phyloP scores from a whole-genome alignment of 192 early-diverging fungal genomes.

The Backusella tuberculispora region DNA sequence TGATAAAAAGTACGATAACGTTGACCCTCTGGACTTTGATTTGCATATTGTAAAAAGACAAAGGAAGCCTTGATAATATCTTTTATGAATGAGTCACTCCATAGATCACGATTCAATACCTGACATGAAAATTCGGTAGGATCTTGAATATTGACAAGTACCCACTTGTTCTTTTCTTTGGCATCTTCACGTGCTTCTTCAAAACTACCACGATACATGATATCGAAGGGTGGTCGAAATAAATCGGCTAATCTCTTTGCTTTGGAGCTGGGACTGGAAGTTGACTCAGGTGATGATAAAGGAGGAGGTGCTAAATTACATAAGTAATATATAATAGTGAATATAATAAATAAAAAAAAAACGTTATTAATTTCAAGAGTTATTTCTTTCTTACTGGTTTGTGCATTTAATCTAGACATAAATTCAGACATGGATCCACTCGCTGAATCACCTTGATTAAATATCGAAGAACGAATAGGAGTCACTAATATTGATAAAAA shows the following conservation, averaged over 20 bases:
- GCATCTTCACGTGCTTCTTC: slow-evolving; percentile 63
- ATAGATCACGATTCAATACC: slow-evolving; percentile 91
- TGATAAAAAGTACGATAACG: slow-evolving; percentile 77
- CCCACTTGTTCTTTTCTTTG: slow-evolving; percentile 69
- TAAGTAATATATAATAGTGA: no score
- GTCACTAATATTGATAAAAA: slow-evolving; percentile 1
- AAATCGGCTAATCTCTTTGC: slow-evolving; percentile 72
- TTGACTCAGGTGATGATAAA: neutral
- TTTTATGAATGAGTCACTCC: slow-evolving; percentile 79
- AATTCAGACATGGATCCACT: slow-evolving; percentile 51
- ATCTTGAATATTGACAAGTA: slow-evolving; percentile 88
- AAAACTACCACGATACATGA: slow-evolving; percentile 80
- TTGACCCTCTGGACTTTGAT: slow-evolving; percentile 70
- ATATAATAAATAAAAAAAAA: neutral
- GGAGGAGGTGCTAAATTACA: neutral
- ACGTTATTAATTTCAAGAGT: neutral
- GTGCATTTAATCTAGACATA: slow-evolving; percentile 45
- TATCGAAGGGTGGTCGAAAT: slow-evolving; percentile 85
- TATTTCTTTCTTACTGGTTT: neutral
- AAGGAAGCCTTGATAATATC: slow-evolving; percentile 79
- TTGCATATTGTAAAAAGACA: slow-evolving; percentile 80
- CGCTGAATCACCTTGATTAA: slow-evolving; percentile 55
- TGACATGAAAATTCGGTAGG: slow-evolving; percentile 86
- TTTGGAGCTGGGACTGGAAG: slow-evolving; percentile 26
- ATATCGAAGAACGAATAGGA: slow-evolving; percentile 27